These are phyloP conservation scores for Achaetomiella virescens DNA, from an alignment of 495 filamentous ascomycete species.

Conservation along the genomic window DNA sequence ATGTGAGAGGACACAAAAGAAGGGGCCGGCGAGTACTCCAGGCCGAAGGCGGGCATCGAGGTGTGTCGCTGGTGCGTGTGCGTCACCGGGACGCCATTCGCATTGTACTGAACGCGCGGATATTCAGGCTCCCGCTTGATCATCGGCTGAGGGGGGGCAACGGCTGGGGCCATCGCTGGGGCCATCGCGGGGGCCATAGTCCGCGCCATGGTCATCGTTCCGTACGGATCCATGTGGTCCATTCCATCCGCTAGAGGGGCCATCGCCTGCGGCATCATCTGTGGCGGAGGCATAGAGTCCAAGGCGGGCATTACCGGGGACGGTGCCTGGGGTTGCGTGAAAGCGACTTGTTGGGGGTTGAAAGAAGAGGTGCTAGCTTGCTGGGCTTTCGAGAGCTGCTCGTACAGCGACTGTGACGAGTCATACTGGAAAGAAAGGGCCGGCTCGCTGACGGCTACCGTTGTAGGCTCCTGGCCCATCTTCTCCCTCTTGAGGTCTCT, in stretches of 20 bases:
- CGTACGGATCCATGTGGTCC: slow-evolving; percentile 68
- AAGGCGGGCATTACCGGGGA: slow-evolving; percentile 88
- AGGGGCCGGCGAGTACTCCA: slow-evolving; percentile 96
- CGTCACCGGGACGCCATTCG: slow-evolving; percentile 77
- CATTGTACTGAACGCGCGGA: slow-evolving; percentile 71
- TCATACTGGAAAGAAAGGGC: slow-evolving; percentile 98
- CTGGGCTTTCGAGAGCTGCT: slow-evolving; percentile 98
- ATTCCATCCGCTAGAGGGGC: slow-evolving; percentile 74
- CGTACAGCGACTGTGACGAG: slow-evolving; percentile 96
- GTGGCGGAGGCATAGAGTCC: slow-evolving; percentile 65
- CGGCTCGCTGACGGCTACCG: slow-evolving; percentile 90
- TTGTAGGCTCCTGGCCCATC: slow-evolving; percentile 97
- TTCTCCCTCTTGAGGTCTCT: slow-evolving; percentile 97
- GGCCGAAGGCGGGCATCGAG: slow-evolving; percentile 87
- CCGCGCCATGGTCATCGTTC: slow-evolving; percentile 55
- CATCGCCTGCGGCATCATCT: slow-evolving; percentile 68
- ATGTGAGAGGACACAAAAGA: slow-evolving; percentile 96
- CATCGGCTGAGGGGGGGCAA: slow-evolving; percentile 52
- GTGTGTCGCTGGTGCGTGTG: slow-evolving; percentile 84
- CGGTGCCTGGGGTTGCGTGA: slow-evolving; percentile 64
- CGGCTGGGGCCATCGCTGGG: slow-evolving; percentile 32
- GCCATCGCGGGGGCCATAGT: slow-evolving; percentile 40
- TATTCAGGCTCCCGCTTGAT: slow-evolving; percentile 82
- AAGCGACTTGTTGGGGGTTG: slow-evolving; percentile 74
- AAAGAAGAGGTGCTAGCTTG: slow-evolving; percentile 97